A percentile compares a stretch with the other conserved stretches of the same genome.
phyloP scores from a whole-genome alignment of 495 filamentous ascomycete species.

The Pyronema omphalodes region DNA sequence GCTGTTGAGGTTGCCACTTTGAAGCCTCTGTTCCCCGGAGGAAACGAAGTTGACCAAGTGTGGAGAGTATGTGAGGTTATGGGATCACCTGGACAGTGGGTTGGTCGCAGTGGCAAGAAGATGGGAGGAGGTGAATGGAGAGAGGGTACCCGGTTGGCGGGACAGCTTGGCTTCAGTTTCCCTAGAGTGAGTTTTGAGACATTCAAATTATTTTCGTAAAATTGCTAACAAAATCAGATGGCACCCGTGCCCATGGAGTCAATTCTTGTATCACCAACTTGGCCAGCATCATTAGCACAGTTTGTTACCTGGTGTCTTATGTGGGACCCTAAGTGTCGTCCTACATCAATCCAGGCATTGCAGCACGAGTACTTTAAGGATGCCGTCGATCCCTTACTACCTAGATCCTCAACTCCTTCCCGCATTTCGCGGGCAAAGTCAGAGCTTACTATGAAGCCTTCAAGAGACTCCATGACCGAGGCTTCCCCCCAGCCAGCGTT shows the following conservation, averaged over 20 bases:
- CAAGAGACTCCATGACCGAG: conserved; percentile 33
- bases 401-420: conserved; percentile 67
- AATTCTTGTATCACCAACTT: conserved; percentile 74
- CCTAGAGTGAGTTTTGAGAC: conserved; percentile 44
- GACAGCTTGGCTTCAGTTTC: conserved; percentile 95
- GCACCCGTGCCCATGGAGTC: conserved; percentile 93
- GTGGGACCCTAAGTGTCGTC: conserved; percentile 93
- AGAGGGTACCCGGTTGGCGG: conserved; percentile 77
- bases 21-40: conserved; percentile 92
- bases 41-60: conserved; percentile 97
- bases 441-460: conserved; percentile 53
- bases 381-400: conserved; percentile 77
- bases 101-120: conserved; percentile 66
- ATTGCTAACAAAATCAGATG: conserved; percentile 41
- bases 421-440: conserved; percentile 64
- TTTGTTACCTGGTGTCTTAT: conserved; percentile 99
- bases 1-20: conserved; percentile 94
- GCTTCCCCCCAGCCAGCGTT: conserved; percentile 33
- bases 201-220: background rate
- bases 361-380: conserved; percentile 93
- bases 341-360: conserved; percentile 85
- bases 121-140: conserved; percentile 97
- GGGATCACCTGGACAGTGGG: conserved; percentile 97
- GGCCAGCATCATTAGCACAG: conserved; percentile 69
- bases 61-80: conserved; percentile 99